Evolutionary conservation across 2,329 filamentous ascomycete species (phyloP).

Genomic region (Diaporthe sp.): DNA sequence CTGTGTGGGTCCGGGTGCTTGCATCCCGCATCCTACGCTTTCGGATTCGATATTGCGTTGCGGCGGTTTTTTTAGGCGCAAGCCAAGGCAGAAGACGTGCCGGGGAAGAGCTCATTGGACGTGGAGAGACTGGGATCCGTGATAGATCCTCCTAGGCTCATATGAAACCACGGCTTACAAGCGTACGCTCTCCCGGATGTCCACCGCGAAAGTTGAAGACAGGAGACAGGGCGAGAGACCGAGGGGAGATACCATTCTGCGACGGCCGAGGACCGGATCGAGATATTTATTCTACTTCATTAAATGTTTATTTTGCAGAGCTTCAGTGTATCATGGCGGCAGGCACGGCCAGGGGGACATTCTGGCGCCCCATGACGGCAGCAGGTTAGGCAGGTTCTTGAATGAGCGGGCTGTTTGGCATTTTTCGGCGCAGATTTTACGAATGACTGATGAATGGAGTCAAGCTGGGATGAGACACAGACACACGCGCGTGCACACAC

Average conservation of each 20-base stretch:
- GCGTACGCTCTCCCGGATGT: not conserved
- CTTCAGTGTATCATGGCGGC: constrained; percentile 15
- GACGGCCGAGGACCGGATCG: constrained; percentile 19
- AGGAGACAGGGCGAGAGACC: not conserved
- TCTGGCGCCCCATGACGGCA: not conserved
- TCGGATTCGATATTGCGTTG: not conserved
- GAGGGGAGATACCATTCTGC: constrained; percentile 11
- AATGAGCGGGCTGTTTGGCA: constrained; percentile 20
- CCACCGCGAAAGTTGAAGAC: not conserved
- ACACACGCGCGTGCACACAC: not conserved
- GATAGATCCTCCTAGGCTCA: not conserved
- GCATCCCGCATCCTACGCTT: constrained; percentile 6
- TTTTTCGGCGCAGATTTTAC: constrained; percentile 27
- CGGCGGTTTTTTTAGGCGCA: not conserved
- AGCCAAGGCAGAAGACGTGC: not conserved
- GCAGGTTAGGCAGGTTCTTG: not conserved
- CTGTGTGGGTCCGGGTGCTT: constrained; percentile 1
- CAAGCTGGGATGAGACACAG: not conserved
- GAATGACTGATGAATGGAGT: constrained; percentile 25
- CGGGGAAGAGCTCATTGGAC: not conserved
- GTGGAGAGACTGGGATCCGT: not conserved
- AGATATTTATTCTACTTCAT: constrained; percentile 31
- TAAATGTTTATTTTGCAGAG: constrained; percentile 16
- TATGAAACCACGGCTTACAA: not conserved
- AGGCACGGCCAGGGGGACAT: constrained; percentile 18